phyloP scores from a whole-genome alignment of 345 rosid genomes.

The Boechera divaricarpa region DNA sequence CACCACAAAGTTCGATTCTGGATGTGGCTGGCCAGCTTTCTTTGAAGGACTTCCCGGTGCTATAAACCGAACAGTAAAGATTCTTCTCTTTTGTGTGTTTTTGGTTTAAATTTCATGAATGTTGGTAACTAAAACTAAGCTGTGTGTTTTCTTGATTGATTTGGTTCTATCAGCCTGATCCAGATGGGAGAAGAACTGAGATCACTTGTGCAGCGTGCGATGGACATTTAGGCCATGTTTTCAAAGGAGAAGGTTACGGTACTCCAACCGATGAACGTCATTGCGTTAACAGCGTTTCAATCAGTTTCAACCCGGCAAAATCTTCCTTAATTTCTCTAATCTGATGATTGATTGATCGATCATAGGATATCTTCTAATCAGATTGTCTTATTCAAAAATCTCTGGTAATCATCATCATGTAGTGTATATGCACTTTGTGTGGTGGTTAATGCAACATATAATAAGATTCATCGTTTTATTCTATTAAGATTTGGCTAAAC shows the following conservation, averaged over 20 bases:
- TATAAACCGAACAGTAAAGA: constrained; percentile 60
- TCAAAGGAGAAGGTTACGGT: constrained; percentile 78
- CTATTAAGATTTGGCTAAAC: too few relatives aligned
- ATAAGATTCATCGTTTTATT: not conserved
- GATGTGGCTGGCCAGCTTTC: constrained; percentile 96
- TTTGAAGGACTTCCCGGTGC: constrained; percentile 86
- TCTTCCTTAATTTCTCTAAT: not conserved
- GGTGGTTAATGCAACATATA: not conserved
- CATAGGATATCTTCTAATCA: not conserved
- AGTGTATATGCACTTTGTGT: not conserved
- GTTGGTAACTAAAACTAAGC: too few relatives aligned
- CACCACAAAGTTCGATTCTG: constrained; percentile 71
- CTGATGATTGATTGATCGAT: not conserved
- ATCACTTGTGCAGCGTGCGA: constrained; percentile 93
- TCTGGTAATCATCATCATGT: not conserved
- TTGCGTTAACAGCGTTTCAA: constrained; percentile 84
- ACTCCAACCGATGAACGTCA: constrained; percentile 92
- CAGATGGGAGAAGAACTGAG: constrained; percentile 80
- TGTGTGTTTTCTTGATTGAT: not conserved
- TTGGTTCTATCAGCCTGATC: constrained; percentile 59
- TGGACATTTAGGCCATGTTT: constrained; percentile 91
- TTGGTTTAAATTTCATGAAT: not conserved
- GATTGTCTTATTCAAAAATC: not conserved
- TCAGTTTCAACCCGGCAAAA: constrained; percentile 52
- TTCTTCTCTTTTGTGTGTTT: not conserved